A percentile compares a stretch with the other conserved stretches of the same genome.
These are phyloP conservation scores for Rhizoclosmatium globosum DNA, from an alignment of 192 early-diverging fungal genomes.

Conservation along the genomic window DNA sequence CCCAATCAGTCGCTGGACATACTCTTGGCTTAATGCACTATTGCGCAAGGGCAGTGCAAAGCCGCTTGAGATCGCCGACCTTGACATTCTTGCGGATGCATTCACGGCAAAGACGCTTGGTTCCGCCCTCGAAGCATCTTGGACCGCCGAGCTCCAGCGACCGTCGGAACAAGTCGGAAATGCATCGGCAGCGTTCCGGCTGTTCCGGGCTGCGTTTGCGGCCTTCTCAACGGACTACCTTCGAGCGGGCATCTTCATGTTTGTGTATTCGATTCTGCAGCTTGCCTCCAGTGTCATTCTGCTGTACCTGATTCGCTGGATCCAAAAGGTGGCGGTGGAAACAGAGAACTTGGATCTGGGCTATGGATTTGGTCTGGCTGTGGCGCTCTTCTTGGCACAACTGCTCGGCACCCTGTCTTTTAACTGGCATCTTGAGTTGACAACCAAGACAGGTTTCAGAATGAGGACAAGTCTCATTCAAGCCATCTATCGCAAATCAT, in stretches of 20 bases:
- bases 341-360: background rate
- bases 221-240: background rate
- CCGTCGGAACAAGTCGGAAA: background rate
- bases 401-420: slow-evolving; percentile 8
- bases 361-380: slow-evolving; percentile 20
- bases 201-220: background rate
- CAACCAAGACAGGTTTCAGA: slow-evolving; percentile 22
- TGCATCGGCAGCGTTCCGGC: background rate
- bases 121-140: background rate
- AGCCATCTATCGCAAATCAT: slow-evolving; percentile 64
- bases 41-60: slow-evolving; percentile 22
- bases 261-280: background rate
- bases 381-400: slow-evolving; percentile 20
- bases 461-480: slow-evolving; percentile 23
- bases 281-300: slow-evolving; percentile 14
- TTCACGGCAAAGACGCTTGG: slow-evolving; percentile 6
- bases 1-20: slow-evolving; percentile 12
- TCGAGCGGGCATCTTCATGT: background rate
- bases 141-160: background rate
- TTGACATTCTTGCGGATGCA: slow-evolving; percentile 11
- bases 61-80: slow-evolving; percentile 25
- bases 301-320: slow-evolving; percentile 19
- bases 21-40: slow-evolving; percentile 38
- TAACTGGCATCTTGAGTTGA: slow-evolving; percentile 20
- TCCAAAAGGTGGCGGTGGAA: background rate